Evolutionary conservation across 345 rosid genomes (phyloP).

Genomic region (Carallia pectinifolia): DNA sequence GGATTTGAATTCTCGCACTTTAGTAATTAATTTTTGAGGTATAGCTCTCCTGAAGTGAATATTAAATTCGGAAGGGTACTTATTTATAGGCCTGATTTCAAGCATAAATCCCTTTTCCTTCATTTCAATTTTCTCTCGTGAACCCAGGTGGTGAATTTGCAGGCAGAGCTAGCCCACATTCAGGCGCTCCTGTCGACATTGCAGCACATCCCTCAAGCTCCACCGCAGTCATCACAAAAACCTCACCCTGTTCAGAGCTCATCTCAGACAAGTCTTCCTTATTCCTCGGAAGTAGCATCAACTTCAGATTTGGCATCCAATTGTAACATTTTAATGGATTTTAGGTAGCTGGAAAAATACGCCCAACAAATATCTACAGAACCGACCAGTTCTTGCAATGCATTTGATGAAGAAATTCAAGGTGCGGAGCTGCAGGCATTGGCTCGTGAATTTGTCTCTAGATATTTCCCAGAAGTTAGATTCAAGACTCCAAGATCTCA

Average conservation of each 20-base stretch:
- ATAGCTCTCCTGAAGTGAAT: too few species aligned
- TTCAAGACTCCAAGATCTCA: conserved; percentile 29
- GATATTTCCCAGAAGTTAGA: conserved; percentile 42
- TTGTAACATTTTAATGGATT: conserved; percentile 25
- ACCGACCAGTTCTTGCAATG: conserved; percentile 4
- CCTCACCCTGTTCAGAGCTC: conserved; percentile 7
- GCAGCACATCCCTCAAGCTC: conserved; percentile 36
- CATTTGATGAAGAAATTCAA: conserved; percentile 24
- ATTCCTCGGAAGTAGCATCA: conserved; percentile 22
- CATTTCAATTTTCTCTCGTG: background rate
- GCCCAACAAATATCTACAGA: conserved; percentile 10
- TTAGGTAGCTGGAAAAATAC: conserved; percentile 25
- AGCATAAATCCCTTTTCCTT: background rate
- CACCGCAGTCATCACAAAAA: conserved; percentile 1
- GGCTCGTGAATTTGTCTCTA: conserved; percentile 48
- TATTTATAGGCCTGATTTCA: too few species aligned
- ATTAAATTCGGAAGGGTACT: too few species aligned
- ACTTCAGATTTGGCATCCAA: conserved; percentile 22
- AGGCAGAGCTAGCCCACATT: conserved; percentile 67
- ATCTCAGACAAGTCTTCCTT: conserved; percentile 14
- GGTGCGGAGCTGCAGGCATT: conserved; percentile 43
- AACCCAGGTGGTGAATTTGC: conserved; percentile 64
- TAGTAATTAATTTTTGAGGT: too few species aligned
- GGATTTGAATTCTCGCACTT: too few species aligned
- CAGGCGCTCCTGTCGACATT: conserved; percentile 64